Percentiles rank a stretch among this genome's conserved stretches.
phyloP scores from a whole-genome alignment of 139 green algal genomes.

The Closterium sp. region DNA sequence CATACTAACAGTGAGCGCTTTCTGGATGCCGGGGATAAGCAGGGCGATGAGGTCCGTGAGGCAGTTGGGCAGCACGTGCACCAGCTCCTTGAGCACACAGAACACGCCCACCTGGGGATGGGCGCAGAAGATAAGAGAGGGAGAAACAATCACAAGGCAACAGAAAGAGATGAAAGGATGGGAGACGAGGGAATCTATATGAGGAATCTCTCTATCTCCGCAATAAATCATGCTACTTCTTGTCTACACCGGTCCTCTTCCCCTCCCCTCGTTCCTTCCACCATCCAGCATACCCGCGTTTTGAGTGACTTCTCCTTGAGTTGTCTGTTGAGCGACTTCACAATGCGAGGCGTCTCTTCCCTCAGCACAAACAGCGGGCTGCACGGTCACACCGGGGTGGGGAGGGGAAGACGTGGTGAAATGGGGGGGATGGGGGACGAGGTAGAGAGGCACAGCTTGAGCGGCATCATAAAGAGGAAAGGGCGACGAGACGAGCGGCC shows the following conservation, averaged over 20 bases:
- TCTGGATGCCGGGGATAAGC: conserved; percentile 67
- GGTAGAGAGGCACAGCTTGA: no score
- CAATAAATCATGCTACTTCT: no score
- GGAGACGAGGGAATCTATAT: no score
- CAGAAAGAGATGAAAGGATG: no score
- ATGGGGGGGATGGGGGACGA: neutral
- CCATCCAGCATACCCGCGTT: conserved; percentile 60
- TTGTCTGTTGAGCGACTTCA: conserved; percentile 63
- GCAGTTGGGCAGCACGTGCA: conserved; percentile 60
- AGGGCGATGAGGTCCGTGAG: conserved; percentile 58
- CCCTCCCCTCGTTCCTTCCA: no score
- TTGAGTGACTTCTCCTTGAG: conserved; percentile 77
- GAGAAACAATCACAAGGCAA: neutral
- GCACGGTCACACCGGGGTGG: neutral
- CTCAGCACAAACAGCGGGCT: conserved; percentile 55
- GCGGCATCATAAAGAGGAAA: no score
- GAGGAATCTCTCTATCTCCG: no score
- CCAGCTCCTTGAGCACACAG: conserved; percentile 72
- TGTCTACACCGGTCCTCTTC: no score
- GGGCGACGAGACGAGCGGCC: neutral
- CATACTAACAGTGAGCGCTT: conserved; percentile 57
- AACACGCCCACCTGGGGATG: conserved; percentile 63
- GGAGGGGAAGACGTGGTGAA: neutral
- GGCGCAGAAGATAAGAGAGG: neutral
- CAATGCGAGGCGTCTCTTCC: conserved; percentile 60